Evolutionary conservation across 345 rosid species (phyloP), one percentile per base, ranked within the genome.

Genomic region (Lagerstroemia speciosa): DNA sequence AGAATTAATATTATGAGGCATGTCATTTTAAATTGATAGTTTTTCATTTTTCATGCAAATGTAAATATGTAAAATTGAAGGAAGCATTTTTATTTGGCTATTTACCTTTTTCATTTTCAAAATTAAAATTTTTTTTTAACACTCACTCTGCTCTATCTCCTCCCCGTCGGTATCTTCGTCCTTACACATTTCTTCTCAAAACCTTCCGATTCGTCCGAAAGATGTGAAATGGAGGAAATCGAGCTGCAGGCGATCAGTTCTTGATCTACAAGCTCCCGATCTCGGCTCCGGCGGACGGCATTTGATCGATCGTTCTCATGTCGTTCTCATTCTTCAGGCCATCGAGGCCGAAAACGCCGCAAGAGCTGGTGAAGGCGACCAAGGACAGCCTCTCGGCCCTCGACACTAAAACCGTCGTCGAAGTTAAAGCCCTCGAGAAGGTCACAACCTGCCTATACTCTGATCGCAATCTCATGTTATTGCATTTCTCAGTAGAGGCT

Each of bases 241-340:
- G 50, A 65, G 17, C 67, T 20, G 50, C 30, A 38, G 22, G 12
- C 31, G 32, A 65, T 65, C 50, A 65, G 20, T n/a, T 40, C 31
- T 31, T 65, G 67, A 65, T 65, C 43, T 4, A 2, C 31, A 24
- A 40, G 22, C 19, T 58, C 63, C 34, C 63, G 63, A 58, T 58
- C n/a, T 30, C 19, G 63, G 34, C 63, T 27, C 14, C 67, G 14
- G 17, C 67, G 27, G 31, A 38, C 67, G 10, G 46, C 43, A 65
- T 65, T 36, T 52, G 31, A 40, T 65, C 45, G 43, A 64, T 10
- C 65, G 40, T 17, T 11, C 63, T 29, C 64, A 91, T 84, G 99
- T 89, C 96, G 71, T 94, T 91, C 80, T 83, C 89, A 8, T 91
- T 94, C 87, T 94, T 94, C 84, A 89, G 86, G 89, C 93, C 90